Conservation (phyloP, 768 basidiomycete species). For the Symmetrospora coprosmae region DNA sequence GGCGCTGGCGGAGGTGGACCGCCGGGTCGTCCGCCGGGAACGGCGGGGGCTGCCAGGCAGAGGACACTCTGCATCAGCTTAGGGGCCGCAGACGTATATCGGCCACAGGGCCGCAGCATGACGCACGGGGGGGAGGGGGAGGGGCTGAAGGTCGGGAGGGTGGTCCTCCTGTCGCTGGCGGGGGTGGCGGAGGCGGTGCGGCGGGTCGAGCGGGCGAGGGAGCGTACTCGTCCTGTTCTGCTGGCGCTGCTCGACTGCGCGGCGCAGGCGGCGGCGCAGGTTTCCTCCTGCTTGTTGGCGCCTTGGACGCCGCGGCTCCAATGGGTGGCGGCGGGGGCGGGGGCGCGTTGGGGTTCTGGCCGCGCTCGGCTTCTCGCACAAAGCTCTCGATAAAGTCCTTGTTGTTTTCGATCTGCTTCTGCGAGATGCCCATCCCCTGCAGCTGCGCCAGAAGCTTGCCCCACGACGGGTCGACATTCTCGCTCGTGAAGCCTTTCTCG, state of each 20-base stretch:
- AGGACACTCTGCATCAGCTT: neutral
- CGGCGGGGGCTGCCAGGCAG: conserved; percentile 7
- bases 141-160: conserved; percentile 33
- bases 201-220: conserved; percentile 30
- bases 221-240: conserved; percentile 26
- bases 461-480: conserved; percentile 85
- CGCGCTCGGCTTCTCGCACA: conserved; percentile 45
- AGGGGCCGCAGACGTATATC: neutral
- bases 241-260: neutral
- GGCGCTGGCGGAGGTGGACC: conserved; percentile 18
- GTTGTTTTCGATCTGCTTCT: conserved; percentile 56
- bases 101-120: neutral
- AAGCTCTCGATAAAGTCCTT: conserved; percentile 81
- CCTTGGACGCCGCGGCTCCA: conserved; percentile 26
- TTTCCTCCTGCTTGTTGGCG: conserved; percentile 34
- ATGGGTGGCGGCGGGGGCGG: conserved; percentile 37
- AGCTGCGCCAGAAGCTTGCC: conserved; percentile 54
- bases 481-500: conserved; percentile 70
- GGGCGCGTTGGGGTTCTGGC: conserved; percentile 39
- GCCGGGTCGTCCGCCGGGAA: neutral
- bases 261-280: conserved; percentile 46
- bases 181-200: conserved; percentile 31
- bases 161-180: conserved; percentile 35
- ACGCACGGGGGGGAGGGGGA: conserved; percentile 34
- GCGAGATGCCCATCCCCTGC: conserved; percentile 47